Base-by-base conservation (phyloP, 2,329 filamentous ascomycete genomes). In the Aspergillus brasiliensis region DNA sequence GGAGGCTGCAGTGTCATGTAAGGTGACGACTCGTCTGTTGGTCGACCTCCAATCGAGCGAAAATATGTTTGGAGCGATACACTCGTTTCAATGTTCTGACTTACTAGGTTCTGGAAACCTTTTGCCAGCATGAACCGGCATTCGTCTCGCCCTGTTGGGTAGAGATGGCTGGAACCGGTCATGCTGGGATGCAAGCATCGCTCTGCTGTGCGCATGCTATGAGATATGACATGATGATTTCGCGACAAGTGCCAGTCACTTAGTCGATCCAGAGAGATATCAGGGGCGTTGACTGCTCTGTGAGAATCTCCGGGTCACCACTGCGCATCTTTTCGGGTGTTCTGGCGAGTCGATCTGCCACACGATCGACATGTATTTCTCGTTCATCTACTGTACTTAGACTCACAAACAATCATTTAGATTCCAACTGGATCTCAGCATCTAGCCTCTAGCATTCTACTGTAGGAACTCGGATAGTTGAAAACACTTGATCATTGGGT, bases 1-100 rank as follows among this genome's bases (percentile, higher is more conserved):
- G 46, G 46, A 49, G 90, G 63, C 52, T 67, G 88, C 73, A 70
- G 75, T 46, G 79, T 91, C 58, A 91, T 91, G 88, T 91, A 78
- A 86, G 34, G 8, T 44, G 31, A 47, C 8, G 15, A 10, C 27
- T 17, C 19, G 7, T 40, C 49, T 13, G 17, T 19, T 10, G n/a
- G 23, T 34, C 48, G 13, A 27, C 46, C 60, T 51, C 21, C 31
- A 34, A 15, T 28, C 34, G 40, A 34, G 40, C 47, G 25, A 52
- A 51, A 28, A 28, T 46, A 11, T 51, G 15, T 47, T 44, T 27
- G 17, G 31, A 42, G 48, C 25, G 25, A 28, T 48, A 25, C 44
- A 52, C 40, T 48, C 21, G 47, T 27, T 21, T 53, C 34, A 21
- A 23, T 34, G n/a, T 8, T 11, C 34, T 56, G 38, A 34, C 49